Percentiles rank a stretch among this genome's conserved stretches.
These are phyloP conservation scores for Mycena haematopus DNA, from an alignment of 768 basidiomycete genomes.

Conservation along the genomic window DNA sequence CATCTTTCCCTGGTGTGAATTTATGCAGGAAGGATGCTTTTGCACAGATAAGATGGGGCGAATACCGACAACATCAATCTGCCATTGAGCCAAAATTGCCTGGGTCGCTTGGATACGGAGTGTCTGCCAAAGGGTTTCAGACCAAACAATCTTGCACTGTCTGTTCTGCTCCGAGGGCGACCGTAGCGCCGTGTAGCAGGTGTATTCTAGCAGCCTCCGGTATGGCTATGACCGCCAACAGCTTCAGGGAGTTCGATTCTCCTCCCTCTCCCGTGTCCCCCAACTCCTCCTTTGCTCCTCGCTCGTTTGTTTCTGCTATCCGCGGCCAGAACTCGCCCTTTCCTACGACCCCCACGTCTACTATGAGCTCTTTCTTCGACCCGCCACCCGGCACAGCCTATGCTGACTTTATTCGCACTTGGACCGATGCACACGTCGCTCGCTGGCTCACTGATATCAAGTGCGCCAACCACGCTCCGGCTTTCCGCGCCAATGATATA, in stretches of 20 bases:
- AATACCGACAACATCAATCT: no score
- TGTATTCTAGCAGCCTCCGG: conserved; percentile 13
- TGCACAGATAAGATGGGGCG: no score
- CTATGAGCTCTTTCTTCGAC: conserved; percentile 48
- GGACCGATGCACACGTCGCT: conserved; percentile 74
- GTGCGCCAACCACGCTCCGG: conserved; percentile 68
- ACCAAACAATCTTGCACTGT: no score
- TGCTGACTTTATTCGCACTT: conserved; percentile 69
- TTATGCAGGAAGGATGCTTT: no score
- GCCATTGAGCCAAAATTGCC: no score
- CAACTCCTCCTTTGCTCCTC: conserved; percentile 44
- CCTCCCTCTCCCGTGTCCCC: conserved; percentile 54
- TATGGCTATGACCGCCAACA: conserved; percentile 42
- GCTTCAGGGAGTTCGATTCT: conserved; percentile 38
- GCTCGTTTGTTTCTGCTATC: conserved; percentile 47
- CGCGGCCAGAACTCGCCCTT: conserved; percentile 52
- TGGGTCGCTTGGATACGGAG: no score
- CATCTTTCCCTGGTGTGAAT: no score
- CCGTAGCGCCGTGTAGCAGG: neutral
- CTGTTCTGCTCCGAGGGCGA: neutral
- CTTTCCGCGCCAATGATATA: conserved; percentile 89
- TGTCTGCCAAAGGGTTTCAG: no score
- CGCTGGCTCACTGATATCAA: conserved; percentile 82
- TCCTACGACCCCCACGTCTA: conserved; percentile 46
- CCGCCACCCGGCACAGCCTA: conserved; percentile 66